These are phyloP conservation scores for Ceratocystis huliohia DNA, from an alignment of 2,329 filamentous ascomycete genomes.

Conservation along the genomic window DNA sequence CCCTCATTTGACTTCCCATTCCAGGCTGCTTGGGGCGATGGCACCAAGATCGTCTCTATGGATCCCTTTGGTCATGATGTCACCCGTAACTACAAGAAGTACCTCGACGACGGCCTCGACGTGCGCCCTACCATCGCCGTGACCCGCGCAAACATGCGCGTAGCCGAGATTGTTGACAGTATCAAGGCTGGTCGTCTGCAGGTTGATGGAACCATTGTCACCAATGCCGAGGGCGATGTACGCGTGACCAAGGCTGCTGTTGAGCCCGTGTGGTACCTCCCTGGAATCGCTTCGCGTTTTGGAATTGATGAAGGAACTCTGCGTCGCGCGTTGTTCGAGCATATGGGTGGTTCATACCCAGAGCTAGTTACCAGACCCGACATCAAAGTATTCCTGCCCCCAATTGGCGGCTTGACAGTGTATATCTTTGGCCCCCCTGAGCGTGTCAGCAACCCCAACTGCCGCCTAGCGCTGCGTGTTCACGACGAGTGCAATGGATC, in stretches of 20 bases:
- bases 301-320: conserved; percentile 85
- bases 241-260: conserved; percentile 95
- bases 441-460: conserved; percentile 80
- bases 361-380: conserved; percentile 90
- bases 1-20: conserved; percentile 82
- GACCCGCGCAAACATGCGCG: conserved; percentile 86
- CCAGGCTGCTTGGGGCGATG: conserved; percentile 78
- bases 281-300: conserved; percentile 81
- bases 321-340: conserved; percentile 78
- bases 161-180: conserved; percentile 81
- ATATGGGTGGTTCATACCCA: conserved; percentile 90
- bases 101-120: conserved; percentile 29
- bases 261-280: conserved; percentile 83
- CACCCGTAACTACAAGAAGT: conserved; percentile 12
- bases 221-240: conserved; percentile 76
- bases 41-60: conserved; percentile 94
- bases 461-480: conserved; percentile 68
- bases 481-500: conserved; percentile 83
- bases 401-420: conserved; percentile 85
- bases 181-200: conserved; percentile 65
- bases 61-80: conserved; percentile 73
- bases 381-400: conserved; percentile 89
- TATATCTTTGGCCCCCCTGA: conserved; percentile 94
- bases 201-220: conserved; percentile 74
- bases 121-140: conserved; percentile 84